phyloP scores from a whole-genome alignment of 352 stramenopile species.

The Pythium phragmiticola region DNA sequence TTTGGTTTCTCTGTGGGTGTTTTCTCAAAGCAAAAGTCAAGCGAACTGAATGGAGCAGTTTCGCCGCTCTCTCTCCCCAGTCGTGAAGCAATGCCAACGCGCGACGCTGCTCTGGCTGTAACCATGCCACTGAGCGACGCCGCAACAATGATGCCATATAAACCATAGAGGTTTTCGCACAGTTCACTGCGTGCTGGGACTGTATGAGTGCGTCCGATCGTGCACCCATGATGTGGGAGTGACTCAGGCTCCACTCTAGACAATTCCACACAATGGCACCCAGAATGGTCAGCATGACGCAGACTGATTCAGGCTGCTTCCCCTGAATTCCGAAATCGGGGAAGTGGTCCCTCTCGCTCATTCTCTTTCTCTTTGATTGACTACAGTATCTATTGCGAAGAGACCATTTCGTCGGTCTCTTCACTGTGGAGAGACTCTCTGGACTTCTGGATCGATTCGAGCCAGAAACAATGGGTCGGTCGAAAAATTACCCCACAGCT shows the following conservation, averaged over 20 bases:
- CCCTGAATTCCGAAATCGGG: too few species aligned
- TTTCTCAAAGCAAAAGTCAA: slow-evolving; percentile 1
- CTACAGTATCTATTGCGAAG: too few species aligned
- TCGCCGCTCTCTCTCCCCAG: neutral
- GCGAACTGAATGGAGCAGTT: slow-evolving; percentile 10
- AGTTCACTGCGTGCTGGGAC: neutral
- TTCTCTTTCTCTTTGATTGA: neutral
- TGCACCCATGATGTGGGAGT: slow-evolving; percentile 1
- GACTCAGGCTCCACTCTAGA: neutral
- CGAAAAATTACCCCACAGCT: neutral
- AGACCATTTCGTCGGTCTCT: too few species aligned
- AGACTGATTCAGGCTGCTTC: too few species aligned
- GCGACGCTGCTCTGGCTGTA: neutral
- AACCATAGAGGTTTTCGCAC: neutral
- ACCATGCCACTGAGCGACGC: slow-evolving; percentile 11
- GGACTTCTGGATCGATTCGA: neutral
- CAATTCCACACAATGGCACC: too few species aligned
- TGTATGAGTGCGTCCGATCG: neutral
- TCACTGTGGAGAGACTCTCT: neutral
- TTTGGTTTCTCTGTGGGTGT: neutral
- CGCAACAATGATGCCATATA: slow-evolving; percentile 14
- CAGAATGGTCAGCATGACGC: too few species aligned
- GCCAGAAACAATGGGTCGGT: slow-evolving; percentile 10
- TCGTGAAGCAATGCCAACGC: neutral
- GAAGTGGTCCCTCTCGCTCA: slow-evolving; percentile 10